Conservation (phyloP, 2,329 filamentous ascomycete species). For the Apiospora sp. region DNA sequence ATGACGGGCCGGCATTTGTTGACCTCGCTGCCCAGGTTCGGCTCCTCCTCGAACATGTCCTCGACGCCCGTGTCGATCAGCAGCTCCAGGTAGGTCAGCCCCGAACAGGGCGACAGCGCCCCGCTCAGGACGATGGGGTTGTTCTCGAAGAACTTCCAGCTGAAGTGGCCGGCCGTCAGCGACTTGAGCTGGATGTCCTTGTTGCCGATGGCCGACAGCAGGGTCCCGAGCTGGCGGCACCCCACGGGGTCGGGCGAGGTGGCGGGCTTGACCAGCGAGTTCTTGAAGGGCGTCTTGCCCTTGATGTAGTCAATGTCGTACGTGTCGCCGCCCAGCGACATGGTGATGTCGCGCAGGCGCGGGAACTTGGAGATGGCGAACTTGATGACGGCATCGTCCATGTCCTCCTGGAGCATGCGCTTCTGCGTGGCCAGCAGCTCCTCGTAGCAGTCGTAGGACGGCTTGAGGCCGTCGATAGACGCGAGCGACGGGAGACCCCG, state of each 20-base stretch:
- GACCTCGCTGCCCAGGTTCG: conserved; percentile 23
- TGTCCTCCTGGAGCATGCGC: background rate
- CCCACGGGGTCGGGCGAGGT: conserved; percentile 31
- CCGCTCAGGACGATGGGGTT: conserved; percentile 29
- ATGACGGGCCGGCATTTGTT: conserved; percentile 32
- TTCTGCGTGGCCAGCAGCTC: conserved; percentile 1
- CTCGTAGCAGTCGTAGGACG: conserved; percentile 19
- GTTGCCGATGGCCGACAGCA: conserved; percentile 34
- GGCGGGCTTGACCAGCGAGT: conserved; percentile 14
- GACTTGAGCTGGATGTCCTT: conserved; percentile 30
- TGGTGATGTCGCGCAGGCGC: conserved; percentile 33
- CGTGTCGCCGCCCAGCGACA: conserved; percentile 32
- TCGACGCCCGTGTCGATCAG: conserved; percentile 31
- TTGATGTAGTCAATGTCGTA: conserved; percentile 23
- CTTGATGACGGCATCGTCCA: conserved; percentile 32
- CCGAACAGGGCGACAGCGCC: conserved; percentile 34
- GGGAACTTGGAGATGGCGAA: conserved; percentile 37
- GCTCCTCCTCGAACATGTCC: conserved; percentile 25
- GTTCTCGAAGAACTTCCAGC: conserved; percentile 38
- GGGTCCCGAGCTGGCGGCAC: conserved; percentile 35
- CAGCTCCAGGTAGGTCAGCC: conserved; percentile 36
- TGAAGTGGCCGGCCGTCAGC: conserved; percentile 33
- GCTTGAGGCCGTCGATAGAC: background rate
- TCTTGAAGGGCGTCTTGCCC: conserved; percentile 20
- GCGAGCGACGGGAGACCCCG: background rate